Conservation (phyloP, 805 yeast genomes). For the Candida andamanensis region DNA sequence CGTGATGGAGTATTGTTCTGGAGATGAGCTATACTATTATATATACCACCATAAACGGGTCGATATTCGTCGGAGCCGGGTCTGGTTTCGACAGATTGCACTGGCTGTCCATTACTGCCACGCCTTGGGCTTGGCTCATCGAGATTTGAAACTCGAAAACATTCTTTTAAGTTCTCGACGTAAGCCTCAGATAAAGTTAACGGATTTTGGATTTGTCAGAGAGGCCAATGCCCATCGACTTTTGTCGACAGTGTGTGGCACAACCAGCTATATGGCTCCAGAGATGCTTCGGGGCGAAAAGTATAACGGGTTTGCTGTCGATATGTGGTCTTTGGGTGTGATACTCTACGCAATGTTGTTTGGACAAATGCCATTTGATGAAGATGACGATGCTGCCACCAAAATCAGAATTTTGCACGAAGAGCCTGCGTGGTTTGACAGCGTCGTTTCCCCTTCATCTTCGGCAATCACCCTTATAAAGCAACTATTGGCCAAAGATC, state of each 20-base stretch:
- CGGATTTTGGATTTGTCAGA: conserved; percentile 93
- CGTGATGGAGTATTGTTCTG: conserved; percentile 85
- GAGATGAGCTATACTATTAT: conserved; percentile 68
- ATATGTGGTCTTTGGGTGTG: conserved; percentile 90
- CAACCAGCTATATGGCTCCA: conserved; percentile 96
- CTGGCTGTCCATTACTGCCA: conserved; percentile 73
- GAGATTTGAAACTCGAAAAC: conserved; percentile 83
- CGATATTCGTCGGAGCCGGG: conserved; percentile 45
- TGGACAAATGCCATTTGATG: conserved; percentile 90
- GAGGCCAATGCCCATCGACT: conserved; percentile 54
- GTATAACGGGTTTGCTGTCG: conserved; percentile 77
- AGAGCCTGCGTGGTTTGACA: conserved; percentile 53
- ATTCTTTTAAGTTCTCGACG: conserved; percentile 52
- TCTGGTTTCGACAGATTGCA: conserved; percentile 58
- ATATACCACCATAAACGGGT: conserved; percentile 50
- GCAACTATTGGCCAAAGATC: conserved; percentile 59
- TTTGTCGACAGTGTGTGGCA: conserved; percentile 86
- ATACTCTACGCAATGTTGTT: conserved; percentile 78
- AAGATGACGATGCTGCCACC: conserved; percentile 65
- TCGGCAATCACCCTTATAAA: conserved; percentile 50
- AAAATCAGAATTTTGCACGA: conserved; percentile 55
- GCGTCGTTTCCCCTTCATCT: conserved; percentile 41
- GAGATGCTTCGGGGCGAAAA: conserved; percentile 66
- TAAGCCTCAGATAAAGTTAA: conserved; percentile 60
- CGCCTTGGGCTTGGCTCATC: conserved; percentile 69